Evolutionary conservation across 805 yeast genomes (phyloP).

Genomic region (Hanseniaspora singularis): DNA sequence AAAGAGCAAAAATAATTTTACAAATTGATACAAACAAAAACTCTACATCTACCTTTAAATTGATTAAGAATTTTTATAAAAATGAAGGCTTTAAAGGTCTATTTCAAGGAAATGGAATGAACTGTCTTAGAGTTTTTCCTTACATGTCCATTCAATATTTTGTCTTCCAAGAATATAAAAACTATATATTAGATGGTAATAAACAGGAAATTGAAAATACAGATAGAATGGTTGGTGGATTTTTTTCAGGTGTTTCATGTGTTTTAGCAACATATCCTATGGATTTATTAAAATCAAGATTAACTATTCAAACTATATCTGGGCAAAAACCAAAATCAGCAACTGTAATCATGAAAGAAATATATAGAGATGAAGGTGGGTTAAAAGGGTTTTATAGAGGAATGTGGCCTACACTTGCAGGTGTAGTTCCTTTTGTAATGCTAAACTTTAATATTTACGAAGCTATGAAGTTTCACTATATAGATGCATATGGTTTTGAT

Average conservation of each 20-base stretch:
- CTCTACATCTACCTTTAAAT: slow-evolving; percentile 28
- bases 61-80: slow-evolving; percentile 54
- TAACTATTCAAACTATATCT: slow-evolving; percentile 67
- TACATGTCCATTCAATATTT: slow-evolving; percentile 90
- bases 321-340: slow-evolving; percentile 35
- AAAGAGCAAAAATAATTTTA: slow-evolving; percentile 79
- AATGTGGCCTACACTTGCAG: slow-evolving; percentile 76
- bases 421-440: slow-evolving; percentile 94
- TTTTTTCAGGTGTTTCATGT: slow-evolving; percentile 65
- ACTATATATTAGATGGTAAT: slow-evolving; percentile 24
- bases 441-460: slow-evolving; percentile 86
- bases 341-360: slow-evolving; percentile 32
- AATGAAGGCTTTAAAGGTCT: slow-evolving; percentile 90
- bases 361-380: slow-evolving; percentile 74
- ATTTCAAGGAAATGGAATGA: slow-evolving; percentile 81
- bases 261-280: slow-evolving; percentile 82
- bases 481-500: slow-evolving; percentile 20
- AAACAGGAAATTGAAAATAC: slow-evolving; percentile 18
- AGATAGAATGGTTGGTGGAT: slow-evolving; percentile 65
- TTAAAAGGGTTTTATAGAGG: slow-evolving; percentile 69
- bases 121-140: slow-evolving; percentile 83
- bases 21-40: slow-evolving; percentile 57
- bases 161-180: slow-evolving; percentile 58
- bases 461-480: slow-evolving; percentile 45
- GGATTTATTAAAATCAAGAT: slow-evolving; percentile 80